Conservation (phyloP, 2,329 filamentous ascomycete genomes). For the Venturia pyrina region DNA sequence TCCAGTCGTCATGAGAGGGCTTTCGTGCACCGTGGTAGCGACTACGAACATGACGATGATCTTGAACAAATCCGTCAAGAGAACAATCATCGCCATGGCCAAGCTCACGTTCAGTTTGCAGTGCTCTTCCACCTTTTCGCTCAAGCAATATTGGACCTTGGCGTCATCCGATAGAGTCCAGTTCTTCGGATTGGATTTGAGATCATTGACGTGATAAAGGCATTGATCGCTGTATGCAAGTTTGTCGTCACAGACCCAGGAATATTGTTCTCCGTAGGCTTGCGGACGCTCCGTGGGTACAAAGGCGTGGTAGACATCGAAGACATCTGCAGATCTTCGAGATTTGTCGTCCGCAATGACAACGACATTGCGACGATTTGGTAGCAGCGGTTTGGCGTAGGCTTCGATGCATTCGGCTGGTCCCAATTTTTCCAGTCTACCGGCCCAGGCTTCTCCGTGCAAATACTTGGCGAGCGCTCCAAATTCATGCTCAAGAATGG, state of each 20-base stretch:
- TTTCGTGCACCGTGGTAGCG: slow-evolving; percentile 15
- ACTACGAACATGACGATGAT: slow-evolving; percentile 17
- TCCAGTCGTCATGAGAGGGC: slow-evolving; percentile 20
- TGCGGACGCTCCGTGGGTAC: slow-evolving; percentile 6
- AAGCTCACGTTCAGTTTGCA: slow-evolving; percentile 22
- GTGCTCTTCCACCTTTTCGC: slow-evolving; percentile 14
- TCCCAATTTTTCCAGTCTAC: slow-evolving; percentile 4
- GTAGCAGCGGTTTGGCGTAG: slow-evolving; percentile 10
- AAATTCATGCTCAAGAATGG: not conserved
- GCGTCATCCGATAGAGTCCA: slow-evolving; percentile 11
- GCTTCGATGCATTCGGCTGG: slow-evolving; percentile 10
- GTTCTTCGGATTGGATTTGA: slow-evolving; percentile 8
- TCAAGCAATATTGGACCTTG: slow-evolving; percentile 20
- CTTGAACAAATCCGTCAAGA: slow-evolving; percentile 20
- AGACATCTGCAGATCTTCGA: slow-evolving; percentile 8
- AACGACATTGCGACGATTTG: slow-evolving; percentile 9
- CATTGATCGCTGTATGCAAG: slow-evolving; percentile 9
- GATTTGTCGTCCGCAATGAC: slow-evolving; percentile 8
- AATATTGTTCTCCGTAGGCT: slow-evolving; percentile 11
- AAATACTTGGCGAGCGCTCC: not conserved
- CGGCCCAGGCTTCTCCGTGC: not conserved
- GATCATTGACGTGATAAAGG: slow-evolving; percentile 7
- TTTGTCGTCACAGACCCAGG: slow-evolving; percentile 13
- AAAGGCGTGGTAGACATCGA: slow-evolving; percentile 11
- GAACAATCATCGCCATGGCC: slow-evolving; percentile 19